phyloP scores from a whole-genome alignment of 1,284 basidiomycete genomes.

The Malassezia sympodialis region DNA sequence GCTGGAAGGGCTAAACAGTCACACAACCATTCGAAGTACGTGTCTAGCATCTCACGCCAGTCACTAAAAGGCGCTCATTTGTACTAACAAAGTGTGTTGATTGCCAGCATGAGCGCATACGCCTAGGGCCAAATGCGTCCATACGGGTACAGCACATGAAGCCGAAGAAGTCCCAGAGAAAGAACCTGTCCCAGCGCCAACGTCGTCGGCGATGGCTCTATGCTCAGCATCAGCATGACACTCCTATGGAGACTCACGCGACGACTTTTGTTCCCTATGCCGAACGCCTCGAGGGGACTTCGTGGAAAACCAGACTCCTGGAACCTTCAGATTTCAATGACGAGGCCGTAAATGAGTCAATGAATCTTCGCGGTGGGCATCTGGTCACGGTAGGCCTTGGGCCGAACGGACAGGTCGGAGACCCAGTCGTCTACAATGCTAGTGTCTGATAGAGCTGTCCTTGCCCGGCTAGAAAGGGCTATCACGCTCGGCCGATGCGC shows the following conservation, averaged over 20 bases:
- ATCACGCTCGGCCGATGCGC: not conserved
- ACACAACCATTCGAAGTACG: constrained; percentile 1
- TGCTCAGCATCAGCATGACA: not conserved
- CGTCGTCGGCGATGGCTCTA: constrained; percentile 9
- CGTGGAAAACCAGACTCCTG: not conserved
- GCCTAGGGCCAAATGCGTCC: not conserved
- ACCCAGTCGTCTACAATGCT: not conserved
- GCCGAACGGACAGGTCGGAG: not conserved
- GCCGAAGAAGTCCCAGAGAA: not conserved
- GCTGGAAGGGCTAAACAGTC: constrained; percentile 7
- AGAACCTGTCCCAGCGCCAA: constrained; percentile 14
- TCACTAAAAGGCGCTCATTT: not conserved
- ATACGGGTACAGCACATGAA: not conserved
- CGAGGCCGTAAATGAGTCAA: not conserved
- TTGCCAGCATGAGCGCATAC: not conserved
- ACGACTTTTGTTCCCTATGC: not conserved
- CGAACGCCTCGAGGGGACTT: not conserved
- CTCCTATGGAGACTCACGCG: not conserved
- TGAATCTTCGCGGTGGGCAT: constrained; percentile 7
- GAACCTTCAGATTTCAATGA: not conserved
- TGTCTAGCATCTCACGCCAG: not conserved
- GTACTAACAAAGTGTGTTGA: not conserved
- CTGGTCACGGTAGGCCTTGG: constrained; percentile 1
- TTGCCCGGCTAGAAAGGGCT: not conserved
- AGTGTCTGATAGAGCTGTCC: not conserved